Evolutionary conservation across 768 basidiomycete species (phyloP), one percentile per base, ranked within the genome.

Genomic region (Suillus occidentalis): DNA sequence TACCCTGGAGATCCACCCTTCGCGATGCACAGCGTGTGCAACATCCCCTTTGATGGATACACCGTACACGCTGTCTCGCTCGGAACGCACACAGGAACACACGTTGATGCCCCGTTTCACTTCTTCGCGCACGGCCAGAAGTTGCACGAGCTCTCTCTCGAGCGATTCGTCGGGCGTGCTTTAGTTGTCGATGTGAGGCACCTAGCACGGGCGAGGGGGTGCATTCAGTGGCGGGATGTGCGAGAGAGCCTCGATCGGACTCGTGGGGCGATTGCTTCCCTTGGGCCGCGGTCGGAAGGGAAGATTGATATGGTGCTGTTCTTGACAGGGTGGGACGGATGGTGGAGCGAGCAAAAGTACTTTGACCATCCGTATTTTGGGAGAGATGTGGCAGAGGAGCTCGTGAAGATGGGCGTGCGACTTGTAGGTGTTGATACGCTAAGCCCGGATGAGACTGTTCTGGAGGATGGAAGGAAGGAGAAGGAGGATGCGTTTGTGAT

Each of bases 41-140:
- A 22, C 25, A 64, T 50, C 4, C 28, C 67, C 7, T n/a, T 31
- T 14, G 66, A 69, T 56, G 66, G 68, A 59, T 69, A 75, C 66
- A 70, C 70, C 4, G 71, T 76, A 28, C 70, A 73, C 6, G 62
- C 78, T 0, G 75, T 93, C 58, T 77, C 83, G 34, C 69, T 91
- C 25, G 84, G 88, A 5, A 86, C 90, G 1, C 91, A 92, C 71
- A 87, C 88, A 1, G 91, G 91, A 55, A 92, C 91, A 3, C 91
- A 93, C 76, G 81, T 92, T 73, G 91, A 93, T 69, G 89, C 90
- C 1, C 91, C 91, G 0, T 86, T 83, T 59, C 91, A 93, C 70
- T 92, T 91, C 77, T 75, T 88, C 74, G 75, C 76, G 5, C 78
- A 82, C 36, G 89, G 88, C 6, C 75, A 76, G 52, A 84, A 84